Evolutionary conservation across 768 basidiomycete species (phyloP).

Genomic region (Mycena rebaudengoi): DNA sequence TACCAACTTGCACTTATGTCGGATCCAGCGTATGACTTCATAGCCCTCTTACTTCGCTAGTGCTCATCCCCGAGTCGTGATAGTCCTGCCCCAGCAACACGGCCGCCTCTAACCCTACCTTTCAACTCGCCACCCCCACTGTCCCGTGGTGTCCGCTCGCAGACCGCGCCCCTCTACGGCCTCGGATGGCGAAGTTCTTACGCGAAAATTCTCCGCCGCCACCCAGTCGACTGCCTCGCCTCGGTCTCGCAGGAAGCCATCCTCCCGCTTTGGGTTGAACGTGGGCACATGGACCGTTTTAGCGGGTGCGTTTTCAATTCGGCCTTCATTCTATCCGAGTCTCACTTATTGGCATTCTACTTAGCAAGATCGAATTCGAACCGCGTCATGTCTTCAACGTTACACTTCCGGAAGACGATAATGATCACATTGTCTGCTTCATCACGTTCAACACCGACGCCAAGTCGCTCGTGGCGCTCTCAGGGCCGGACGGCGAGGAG

Average conservation of each 20-base stretch:
- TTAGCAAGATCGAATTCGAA: neutral
- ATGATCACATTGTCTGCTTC: neutral
- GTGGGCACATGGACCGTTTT: neutral
- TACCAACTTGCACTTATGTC: neutral
- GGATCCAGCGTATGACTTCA: neutral
- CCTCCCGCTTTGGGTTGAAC: neutral
- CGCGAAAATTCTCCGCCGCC: neutral
- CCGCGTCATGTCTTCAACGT: neutral
- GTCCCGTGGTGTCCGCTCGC: neutral
- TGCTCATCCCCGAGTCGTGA: neutral
- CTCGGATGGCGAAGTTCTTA: neutral
- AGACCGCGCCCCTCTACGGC: neutral
- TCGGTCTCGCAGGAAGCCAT: neutral
- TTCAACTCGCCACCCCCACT: neutral
- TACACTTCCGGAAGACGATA: neutral
- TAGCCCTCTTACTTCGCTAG: neutral
- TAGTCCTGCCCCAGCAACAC: neutral
- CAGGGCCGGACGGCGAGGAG: neutral
- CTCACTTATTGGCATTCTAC: neutral
- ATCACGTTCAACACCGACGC: neutral
- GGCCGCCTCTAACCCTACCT: neutral
- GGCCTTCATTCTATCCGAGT: neutral
- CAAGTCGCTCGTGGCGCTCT: neutral
- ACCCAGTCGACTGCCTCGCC: neutral
- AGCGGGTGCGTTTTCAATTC: neutral